These are phyloP conservation scores for Penicillium concentricum DNA, from an alignment of 2,329 filamentous ascomycete species.

Conservation along the genomic window DNA sequence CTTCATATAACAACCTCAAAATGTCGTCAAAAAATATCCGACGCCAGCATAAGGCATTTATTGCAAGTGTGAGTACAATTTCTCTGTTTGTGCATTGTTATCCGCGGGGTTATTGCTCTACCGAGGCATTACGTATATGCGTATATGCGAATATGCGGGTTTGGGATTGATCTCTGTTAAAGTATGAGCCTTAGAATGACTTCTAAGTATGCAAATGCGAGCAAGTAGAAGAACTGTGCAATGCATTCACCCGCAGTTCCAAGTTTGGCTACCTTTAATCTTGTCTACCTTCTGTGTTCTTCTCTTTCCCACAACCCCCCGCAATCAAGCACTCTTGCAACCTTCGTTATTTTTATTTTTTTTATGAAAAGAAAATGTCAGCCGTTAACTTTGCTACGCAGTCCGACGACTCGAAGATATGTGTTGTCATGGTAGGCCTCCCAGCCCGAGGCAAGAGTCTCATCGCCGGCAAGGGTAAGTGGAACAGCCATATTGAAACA, in stretches of 20 bases:
- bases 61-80: slow-evolving; percentile 24
- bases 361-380: background rate
- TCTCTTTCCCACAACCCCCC: background rate
- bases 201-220: background rate
- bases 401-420: slow-evolving; percentile 95
- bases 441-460: slow-evolving; percentile 95
- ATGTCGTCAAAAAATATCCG: slow-evolving; percentile 22
- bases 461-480: slow-evolving; percentile 90
- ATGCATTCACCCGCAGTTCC: background rate
- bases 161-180: background rate
- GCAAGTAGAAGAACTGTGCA: background rate
- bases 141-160: background rate
- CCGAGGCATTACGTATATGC: background rate
- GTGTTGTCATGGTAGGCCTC: slow-evolving; percentile 97
- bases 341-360: background rate
- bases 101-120: background rate
- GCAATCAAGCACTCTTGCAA: background rate
- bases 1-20: slow-evolving; percentile 9
- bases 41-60: slow-evolving; percentile 24
- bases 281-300: background rate
- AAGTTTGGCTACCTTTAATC: background rate
- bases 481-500: background rate
- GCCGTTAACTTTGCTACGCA: slow-evolving; percentile 62
- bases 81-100: background rate
- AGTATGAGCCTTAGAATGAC: background rate